A percentile compares a stretch with the other conserved stretches of the same genome.
Evolutionary conservation across 2,329 filamentous ascomycete genomes (phyloP).

Genomic region (Verticillium nonalfalfae): DNA sequence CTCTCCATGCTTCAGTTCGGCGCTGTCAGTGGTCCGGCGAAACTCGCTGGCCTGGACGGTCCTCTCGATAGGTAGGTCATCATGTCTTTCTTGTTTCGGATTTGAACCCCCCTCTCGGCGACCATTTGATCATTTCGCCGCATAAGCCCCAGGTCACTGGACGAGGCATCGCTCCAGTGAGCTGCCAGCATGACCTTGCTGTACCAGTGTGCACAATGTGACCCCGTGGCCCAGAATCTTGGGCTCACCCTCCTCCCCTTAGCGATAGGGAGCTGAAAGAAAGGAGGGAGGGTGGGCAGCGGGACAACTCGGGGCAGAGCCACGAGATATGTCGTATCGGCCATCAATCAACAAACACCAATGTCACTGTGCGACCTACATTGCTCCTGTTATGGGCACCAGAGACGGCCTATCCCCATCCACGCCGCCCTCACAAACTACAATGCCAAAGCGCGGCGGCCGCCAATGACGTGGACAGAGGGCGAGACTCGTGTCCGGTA

Average conservation of each 20-base stretch:
- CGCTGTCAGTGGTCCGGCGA: conserved; percentile 67
- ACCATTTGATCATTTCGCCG: conserved; percentile 17
- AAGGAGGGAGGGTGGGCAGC: background rate
- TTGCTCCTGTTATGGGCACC: conserved; percentile 1
- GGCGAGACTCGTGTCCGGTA: conserved; percentile 34
- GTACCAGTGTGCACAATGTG: conserved; percentile 25
- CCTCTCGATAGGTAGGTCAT: conserved; percentile 80
- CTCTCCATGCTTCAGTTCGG: conserved; percentile 72
- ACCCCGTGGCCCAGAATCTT: conserved; percentile 2
- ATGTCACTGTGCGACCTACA: conserved; percentile 3
- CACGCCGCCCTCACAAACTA: background rate
- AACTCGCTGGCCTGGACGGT: conserved; percentile 67
- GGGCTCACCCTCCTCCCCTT: background rate
- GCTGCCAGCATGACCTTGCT: conserved; percentile 16
- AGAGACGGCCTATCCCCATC: background rate
- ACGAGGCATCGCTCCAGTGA: conserved; percentile 30
- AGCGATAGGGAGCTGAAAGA: background rate
- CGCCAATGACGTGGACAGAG: conserved; percentile 33
- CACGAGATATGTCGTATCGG: background rate
- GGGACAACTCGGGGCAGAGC: background rate
- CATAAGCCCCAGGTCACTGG: conserved; percentile 41
- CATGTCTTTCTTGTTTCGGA: conserved; percentile 10
- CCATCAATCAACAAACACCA: background rate
- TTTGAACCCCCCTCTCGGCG: conserved; percentile 1
- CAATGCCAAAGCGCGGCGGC: background rate